Evolutionary conservation across 257 asterid genomes (phyloP), one percentile per base, ranked within the genome.

Genomic region (Verbena officinalis): DNA sequence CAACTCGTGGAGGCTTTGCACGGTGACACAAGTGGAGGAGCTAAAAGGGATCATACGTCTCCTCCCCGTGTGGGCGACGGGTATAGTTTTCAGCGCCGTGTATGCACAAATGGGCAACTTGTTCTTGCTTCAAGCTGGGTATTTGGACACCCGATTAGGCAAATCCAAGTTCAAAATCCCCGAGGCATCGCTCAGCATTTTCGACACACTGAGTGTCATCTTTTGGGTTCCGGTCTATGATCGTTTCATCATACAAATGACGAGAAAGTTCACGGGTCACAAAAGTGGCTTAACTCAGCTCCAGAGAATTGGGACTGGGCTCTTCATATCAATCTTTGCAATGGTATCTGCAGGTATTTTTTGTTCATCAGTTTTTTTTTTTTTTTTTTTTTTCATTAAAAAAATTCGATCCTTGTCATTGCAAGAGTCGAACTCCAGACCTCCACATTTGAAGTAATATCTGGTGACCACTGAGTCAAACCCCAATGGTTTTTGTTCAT

Each of bases 161-260:
- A 73, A 73, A 31, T 69, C 80, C n/a, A 38, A 34, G 69, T 88
- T 88, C 59, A 23, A 76, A 22, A 85, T 85, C 72, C 94, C 94
- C 11, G 81, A 80, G 9, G 91, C 96, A 2, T 88, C 94, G 0
- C 82, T 85, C 1, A 60, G 89, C 70, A 82, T 85, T 21, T 88
- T 88, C 9, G 94, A 85, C 87, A 78, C 87, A 0, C 83, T 85
- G 12, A 83, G 91, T 13, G 88, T 83, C 15, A 64, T 85, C 3
- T 81, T 88, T 68, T 88, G 96, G 94, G 96, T 88, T 10, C 96
- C 96, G 0, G 16, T 88, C 7, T 88, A 88, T 21, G 91, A 83
- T 74, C 59, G 67, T 27, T 6, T 83, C 59, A 80, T 85, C 7
- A 87, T 85, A 49, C 91, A 91, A 0, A 53, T 71, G 0, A 75